phyloP scores from a whole-genome alignment of 495 filamentous ascomycete species.

The Podospora didyma region DNA sequence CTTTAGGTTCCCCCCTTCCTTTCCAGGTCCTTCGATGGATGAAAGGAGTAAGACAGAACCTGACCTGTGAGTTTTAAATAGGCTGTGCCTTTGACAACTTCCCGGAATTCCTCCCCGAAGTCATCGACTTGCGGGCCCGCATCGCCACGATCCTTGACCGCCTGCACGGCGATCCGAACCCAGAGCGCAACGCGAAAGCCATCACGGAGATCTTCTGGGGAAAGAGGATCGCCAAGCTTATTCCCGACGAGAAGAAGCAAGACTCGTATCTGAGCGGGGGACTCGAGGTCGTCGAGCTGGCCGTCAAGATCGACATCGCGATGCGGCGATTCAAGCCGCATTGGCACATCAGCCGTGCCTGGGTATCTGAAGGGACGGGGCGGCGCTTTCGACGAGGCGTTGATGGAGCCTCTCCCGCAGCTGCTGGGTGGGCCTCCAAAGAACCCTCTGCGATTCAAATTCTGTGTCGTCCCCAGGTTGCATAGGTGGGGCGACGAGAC shows the following conservation, averaged over 20 bases:
- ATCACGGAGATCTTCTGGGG: neutral
- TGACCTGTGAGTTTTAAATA: neutral
- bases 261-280: no score
- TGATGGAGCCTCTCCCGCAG: neutral
- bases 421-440: neutral
- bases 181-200: neutral
- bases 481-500: neutral
- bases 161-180: neutral
- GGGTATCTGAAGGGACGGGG: no score
- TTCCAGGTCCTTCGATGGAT: no score
- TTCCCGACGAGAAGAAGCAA: neutral
- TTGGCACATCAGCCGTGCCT: no score
- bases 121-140: neutral
- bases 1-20: no score
- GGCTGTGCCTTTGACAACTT: neutral
- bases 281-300: no score
- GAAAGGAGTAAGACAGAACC: no score
- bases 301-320: no score
- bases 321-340: no score
- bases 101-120: neutral
- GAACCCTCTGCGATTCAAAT: neutral
- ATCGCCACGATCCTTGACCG: neutral
- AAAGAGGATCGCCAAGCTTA: neutral
- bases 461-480: neutral
- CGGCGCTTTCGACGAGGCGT: no score